Conservation (phyloP, 2,329 filamentous ascomycete species). For the Xylaria sp. region DNA sequence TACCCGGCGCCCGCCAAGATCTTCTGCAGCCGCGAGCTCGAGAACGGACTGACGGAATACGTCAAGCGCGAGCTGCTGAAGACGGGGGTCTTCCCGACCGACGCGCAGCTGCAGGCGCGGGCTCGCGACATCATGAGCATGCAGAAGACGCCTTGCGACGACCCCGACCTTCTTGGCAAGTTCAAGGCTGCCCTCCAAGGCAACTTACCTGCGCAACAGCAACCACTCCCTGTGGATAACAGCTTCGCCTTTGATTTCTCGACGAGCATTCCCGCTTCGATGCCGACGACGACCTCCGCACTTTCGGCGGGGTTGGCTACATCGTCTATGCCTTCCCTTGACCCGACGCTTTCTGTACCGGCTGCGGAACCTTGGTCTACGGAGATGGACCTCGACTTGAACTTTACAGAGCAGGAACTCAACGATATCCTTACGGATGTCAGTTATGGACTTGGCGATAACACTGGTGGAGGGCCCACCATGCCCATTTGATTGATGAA, state of each 20-base stretch:
- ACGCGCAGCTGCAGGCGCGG: slow-evolving; percentile 59
- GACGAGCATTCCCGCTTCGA: slow-evolving; percentile 14
- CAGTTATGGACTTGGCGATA: slow-evolving; percentile 38
- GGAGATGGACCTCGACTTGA: slow-evolving; percentile 40
- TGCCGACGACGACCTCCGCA: slow-evolving; percentile 30
- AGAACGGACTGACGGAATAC: slow-evolving; percentile 63
- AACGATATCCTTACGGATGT: slow-evolving; percentile 47
- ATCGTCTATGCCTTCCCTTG: slow-evolving; percentile 19
- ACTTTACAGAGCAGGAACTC: slow-evolving; percentile 48
- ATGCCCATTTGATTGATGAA: slow-evolving; percentile 32
- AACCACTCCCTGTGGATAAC: slow-evolving; percentile 8
- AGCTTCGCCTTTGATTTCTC: slow-evolving; percentile 28
- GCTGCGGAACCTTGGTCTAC: slow-evolving; percentile 32
- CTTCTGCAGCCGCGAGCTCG: slow-evolving; percentile 70
- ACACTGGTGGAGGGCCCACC: slow-evolving; percentile 15
- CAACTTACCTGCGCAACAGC: slow-evolving; percentile 1
- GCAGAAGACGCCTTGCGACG: slow-evolving; percentile 64
- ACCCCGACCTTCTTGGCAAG: slow-evolving; percentile 62
- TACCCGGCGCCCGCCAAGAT: slow-evolving; percentile 61
- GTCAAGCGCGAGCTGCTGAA: slow-evolving; percentile 56
- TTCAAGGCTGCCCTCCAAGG: slow-evolving; percentile 62
- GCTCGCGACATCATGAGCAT: slow-evolving; percentile 62
- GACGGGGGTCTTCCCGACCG: slow-evolving; percentile 58
- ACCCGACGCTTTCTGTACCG: slow-evolving; percentile 16
- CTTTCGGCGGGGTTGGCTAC: slow-evolving; percentile 31